A percentile compares a stretch with the other conserved stretches of the same genome.
These are phyloP conservation scores for Chlamydomonas incerta DNA, from an alignment of 139 green algal genomes.

Conservation along the genomic window DNA sequence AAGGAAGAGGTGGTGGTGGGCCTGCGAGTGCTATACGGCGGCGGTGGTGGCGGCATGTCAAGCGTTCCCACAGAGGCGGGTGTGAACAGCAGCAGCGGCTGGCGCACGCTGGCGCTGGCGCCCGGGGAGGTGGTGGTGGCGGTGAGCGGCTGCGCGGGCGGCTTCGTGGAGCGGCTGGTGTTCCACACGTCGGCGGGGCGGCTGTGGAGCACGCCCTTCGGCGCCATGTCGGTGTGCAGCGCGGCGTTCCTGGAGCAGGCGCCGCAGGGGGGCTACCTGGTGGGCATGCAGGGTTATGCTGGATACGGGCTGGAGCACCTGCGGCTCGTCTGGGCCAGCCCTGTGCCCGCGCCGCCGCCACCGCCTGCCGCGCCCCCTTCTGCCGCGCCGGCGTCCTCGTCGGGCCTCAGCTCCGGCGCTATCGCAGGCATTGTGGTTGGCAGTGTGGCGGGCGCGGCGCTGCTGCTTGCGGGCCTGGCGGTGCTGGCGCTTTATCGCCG, in stretches of 20 bases:
- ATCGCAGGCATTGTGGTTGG: background rate
- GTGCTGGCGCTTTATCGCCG: no score
- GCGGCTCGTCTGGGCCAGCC: background rate
- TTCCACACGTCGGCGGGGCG: background rate
- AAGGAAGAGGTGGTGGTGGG: no score
- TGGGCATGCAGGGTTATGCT: background rate
- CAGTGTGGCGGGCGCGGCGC: no score
- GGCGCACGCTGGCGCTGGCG: background rate
- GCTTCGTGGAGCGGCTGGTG: conserved; percentile 5
- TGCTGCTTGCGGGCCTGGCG: background rate
- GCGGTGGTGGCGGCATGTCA: no score
- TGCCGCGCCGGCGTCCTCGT: no score
- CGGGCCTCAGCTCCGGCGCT: background rate
- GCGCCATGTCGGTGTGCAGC: background rate
- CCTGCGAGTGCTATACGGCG: no score
- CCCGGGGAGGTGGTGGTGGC: background rate
- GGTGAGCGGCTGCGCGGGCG: background rate
- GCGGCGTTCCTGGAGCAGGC: background rate
- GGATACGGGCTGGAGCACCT: background rate
- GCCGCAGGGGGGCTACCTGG: conserved; percentile 1
- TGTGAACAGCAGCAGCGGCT: background rate
- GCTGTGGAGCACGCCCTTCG: background rate
- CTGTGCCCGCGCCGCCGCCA: no score
- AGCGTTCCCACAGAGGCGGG: background rate
- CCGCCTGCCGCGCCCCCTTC: no score